Evolutionary conservation across 805 yeast species (phyloP), one percentile per base, ranked within the genome.

Genomic region (Monosporozyma aquatica): DNA sequence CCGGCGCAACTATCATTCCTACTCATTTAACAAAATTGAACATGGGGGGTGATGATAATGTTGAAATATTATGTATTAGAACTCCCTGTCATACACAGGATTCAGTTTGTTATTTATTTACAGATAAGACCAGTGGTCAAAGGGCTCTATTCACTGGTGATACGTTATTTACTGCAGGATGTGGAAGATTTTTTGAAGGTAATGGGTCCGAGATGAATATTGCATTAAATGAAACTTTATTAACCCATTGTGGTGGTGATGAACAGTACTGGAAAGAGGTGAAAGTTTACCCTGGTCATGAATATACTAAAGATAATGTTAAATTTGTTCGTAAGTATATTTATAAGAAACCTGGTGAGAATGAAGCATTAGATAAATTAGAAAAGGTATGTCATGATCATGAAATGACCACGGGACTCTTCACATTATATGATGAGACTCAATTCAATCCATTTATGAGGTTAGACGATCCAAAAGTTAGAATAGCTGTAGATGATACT

Each of bases 61-160:
- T 89, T 40, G 78, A n/a, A n/a, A n/a, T n/a, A n/a, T n/a, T 80
- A 2, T 94, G 96, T 1, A 68, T 90, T 30, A 90, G 90, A 63
- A 92, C 99, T 0, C 98, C 99, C 4, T 92, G 99, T 59, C 99
- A 92, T 62, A 92, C 99, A 0, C 92, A 83, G 63, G 99, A 92
- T 64, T 86, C 95, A 3, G 84, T 92, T 46, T 90, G 97, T 58
- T 92, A 87, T 63, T 82, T 64, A 53, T 87, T 75, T 0, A 67
- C 68, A 37, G 97, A 90, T 58, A 35, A 46, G 0, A 51, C 59
- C n/a, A 76, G 87, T 1, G 72, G 70, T 26, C 76, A 87, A 51
- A 70, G 69, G 48, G 87, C 82, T 3, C 87, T 92, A 2, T 87
- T 92, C 65, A 86, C 97, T 0, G 99, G 99, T 10, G 99, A 92